These are phyloP conservation scores for Psidium guajava DNA, from an alignment of 345 rosid species.

Conservation along the genomic window DNA sequence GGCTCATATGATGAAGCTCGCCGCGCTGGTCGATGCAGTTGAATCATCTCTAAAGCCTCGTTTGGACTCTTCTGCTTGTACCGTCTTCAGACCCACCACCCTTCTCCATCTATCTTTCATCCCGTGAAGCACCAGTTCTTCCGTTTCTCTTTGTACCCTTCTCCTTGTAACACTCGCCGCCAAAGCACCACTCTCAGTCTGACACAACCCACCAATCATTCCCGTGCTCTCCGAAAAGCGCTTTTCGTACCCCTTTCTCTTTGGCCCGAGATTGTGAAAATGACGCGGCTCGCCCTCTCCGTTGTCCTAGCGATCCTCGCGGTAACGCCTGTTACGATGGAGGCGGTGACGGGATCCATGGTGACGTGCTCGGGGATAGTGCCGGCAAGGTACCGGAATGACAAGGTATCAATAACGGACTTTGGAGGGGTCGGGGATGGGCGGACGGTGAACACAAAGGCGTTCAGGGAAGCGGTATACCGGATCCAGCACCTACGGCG, in stretches of 20 bases:
- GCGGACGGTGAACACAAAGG: conserved; percentile 37
- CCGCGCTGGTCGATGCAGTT: neutral
- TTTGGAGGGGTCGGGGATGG: conserved; percentile 49
- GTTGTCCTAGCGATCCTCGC: neutral
- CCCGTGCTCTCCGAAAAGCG: neutral
- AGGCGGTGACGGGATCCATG: neutral
- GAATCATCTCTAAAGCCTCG: neutral
- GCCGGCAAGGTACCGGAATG: conserved; percentile 10
- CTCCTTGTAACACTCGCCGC: neutral
- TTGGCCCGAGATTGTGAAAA: neutral
- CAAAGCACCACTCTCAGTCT: neutral
- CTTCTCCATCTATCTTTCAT: neutral
- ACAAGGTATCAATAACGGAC: conserved; percentile 23
- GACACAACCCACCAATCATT: neutral
- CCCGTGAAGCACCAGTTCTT: neutral
- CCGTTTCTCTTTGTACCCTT: neutral
- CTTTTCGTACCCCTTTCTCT: conserved; percentile 1
- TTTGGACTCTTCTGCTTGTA: conserved; percentile 10
- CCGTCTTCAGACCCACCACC: neutral
- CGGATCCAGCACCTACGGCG: conserved; percentile 31
- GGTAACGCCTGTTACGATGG: neutral
- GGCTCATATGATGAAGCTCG: neutral
- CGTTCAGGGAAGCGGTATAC: conserved; percentile 35
- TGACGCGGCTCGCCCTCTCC: neutral
- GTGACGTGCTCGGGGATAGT: conserved; percentile 14